Conservation (phyloP, 1,284 basidiomycete genomes). For the Paramarasmius palmivorus region DNA sequence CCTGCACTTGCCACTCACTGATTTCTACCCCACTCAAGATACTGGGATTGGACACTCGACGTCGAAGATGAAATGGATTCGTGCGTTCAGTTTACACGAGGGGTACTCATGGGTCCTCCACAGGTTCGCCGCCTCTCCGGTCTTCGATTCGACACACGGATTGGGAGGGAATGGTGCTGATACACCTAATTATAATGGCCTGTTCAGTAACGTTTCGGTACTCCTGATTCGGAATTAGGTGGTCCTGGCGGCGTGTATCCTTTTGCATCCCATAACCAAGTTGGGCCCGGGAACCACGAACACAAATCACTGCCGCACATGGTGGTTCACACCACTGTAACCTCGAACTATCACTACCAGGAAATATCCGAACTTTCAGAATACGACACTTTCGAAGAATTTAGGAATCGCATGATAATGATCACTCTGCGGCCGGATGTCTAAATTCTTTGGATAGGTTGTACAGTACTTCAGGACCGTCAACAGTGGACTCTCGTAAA, state of each 20-base stretch:
- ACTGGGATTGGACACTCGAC: slow-evolving; percentile 43
- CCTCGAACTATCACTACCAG: slow-evolving; percentile 20
- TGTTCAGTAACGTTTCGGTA: slow-evolving; percentile 20
- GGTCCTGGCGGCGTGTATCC: slow-evolving; percentile 29
- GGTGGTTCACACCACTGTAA: slow-evolving; percentile 26
- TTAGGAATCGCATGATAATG: slow-evolving; percentile 34
- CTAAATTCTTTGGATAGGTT: slow-evolving; percentile 13
- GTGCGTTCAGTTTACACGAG: neutral
- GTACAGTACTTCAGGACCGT: too few species aligned
- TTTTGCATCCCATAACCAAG: slow-evolving; percentile 30
- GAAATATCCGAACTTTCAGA: slow-evolving; percentile 23
- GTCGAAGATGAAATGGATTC: slow-evolving; percentile 22
- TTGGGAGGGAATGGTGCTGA: slow-evolving; percentile 34
- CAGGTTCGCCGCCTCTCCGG: slow-evolving; percentile 28
- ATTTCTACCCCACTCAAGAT: slow-evolving; percentile 24
- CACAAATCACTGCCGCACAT: slow-evolving; percentile 33
- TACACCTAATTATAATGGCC: slow-evolving; percentile 18
- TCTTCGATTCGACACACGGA: slow-evolving; percentile 32
- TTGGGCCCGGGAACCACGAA: slow-evolving; percentile 33
- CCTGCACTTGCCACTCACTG: too few species aligned
- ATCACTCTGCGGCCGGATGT: slow-evolving; percentile 35
- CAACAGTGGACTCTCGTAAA: too few species aligned
- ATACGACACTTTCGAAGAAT: slow-evolving; percentile 29
- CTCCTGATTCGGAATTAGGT: slow-evolving; percentile 10
- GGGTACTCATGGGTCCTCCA: slow-evolving; percentile 2